Percentiles rank a stretch among this genome's conserved stretches.
Evolutionary conservation across 345 rosid genomes (phyloP).

Genomic region (Stellera chamaejasme): DNA sequence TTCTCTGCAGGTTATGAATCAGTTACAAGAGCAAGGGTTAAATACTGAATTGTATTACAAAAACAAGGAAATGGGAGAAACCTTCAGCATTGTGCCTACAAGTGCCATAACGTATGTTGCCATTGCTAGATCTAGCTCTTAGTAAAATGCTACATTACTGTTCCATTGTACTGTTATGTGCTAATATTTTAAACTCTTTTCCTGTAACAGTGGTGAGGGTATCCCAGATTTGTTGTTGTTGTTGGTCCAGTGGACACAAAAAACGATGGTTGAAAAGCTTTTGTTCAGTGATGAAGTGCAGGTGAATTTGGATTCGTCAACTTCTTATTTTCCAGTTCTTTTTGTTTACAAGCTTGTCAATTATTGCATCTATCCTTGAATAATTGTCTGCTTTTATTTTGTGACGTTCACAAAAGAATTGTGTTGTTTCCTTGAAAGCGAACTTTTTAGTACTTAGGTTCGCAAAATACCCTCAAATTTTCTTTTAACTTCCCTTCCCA

Average conservation of each 20-base stretch:
- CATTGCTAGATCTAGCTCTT: not conserved
- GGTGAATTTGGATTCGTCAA: conserved; percentile 23
- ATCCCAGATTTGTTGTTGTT: conserved; percentile 78
- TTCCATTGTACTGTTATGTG: not conserved
- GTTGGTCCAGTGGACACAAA: conserved; percentile 89
- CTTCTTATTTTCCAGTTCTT: not conserved
- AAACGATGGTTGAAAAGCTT: conserved; percentile 91
- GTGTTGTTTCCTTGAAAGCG: too few relatives aligned
- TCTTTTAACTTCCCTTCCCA: not conserved
- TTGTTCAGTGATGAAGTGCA: conserved; percentile 74
- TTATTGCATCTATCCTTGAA: too few relatives aligned
- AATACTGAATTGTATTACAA: conserved; percentile 86
- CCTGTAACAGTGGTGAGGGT: conserved; percentile 77
- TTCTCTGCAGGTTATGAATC: conserved; percentile 46
- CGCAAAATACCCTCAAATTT: too few relatives aligned
- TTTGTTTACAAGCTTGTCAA: too few relatives aligned
- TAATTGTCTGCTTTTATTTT: too few relatives aligned
- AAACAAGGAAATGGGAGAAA: conserved; percentile 81
- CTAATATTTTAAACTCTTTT: conserved; percentile 13
- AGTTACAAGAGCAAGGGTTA: conserved; percentile 85
- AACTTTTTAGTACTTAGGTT: too few relatives aligned
- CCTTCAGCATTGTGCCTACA: conserved; percentile 80
- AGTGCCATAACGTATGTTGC: conserved; percentile 72
- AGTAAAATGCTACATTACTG: not conserved
- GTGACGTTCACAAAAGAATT: too few relatives aligned